Base-by-base conservation (phyloP, 768 basidiomycete species). In the Boletus vermiculosoides region DNA sequence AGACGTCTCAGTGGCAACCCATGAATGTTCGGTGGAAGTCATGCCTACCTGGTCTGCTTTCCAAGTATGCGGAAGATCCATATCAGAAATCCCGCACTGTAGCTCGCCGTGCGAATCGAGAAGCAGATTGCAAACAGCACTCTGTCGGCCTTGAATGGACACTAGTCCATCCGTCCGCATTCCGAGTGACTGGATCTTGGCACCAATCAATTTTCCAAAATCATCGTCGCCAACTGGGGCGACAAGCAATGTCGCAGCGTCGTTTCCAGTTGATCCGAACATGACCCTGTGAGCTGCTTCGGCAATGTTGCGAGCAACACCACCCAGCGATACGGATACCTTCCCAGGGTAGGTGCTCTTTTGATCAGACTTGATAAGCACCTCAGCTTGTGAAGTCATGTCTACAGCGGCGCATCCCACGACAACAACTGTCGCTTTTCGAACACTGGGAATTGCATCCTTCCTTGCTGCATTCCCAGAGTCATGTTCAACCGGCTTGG, bases 251-350 rank as follows among this genome's bases (percentile, higher is more conserved):
- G 82, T 78, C 7, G 78, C 72, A 13, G 60, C 30, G 18, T 64
- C 54, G 13, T 54, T 56, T 20, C 65, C 62, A 10, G 73, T 62
- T 8, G 72, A 70, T 39, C 47, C 58, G 42, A 74, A 65, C 57
- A 86, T 67, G 6, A 88, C 70, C 30, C 90, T 83, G 68, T 91
- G 86, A 7, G 93, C 81, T 1, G 94, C 92, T 70, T 98, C 94
- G 3, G 95, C 90, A 42, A 99, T 84, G 69, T 99, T 99, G n/a
- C 95, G 86, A 1, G 83, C 94, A 15, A 99, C 96, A 30, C 96
- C 96, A 1, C 96, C 96, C 6, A 91, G 75, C 0, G 88, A 81
- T 39, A 95, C 58, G 16, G 77, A 74, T 25, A 98, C 83, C 13
- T 69, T 76, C 11, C 97, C 97, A 0, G 94, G 93, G 12, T 81